Base-by-base conservation (phyloP, 257 asterid genomes). In the Przewalskia tangutica region DNA sequence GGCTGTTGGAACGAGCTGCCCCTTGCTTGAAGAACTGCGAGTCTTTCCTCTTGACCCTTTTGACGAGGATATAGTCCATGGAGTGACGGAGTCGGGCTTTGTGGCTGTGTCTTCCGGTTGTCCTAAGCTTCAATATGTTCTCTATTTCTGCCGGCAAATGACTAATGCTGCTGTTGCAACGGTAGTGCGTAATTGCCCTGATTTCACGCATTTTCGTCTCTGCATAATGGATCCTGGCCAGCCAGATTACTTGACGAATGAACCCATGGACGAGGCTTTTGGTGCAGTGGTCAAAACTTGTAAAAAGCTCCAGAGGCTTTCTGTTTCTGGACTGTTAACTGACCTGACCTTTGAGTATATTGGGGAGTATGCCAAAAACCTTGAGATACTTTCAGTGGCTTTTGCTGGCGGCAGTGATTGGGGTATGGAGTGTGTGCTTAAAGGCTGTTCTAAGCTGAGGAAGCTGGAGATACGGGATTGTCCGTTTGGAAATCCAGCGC, bases 401-500 rank as follows among this genome's bases (percentile, higher is more conserved):
- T 94, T 94, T 82, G 95, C 97, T 56, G 98, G 97, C 23, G 84
- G 89, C 14, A 94, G 93, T 64, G 98, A 94, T 76, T 46, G 88
- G 91, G 98, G 91, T 42, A 94, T 94, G 98, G 92, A 90, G 84
- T 89, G 90, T n/a, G 89, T 94, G 83, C 88, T 94, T 0, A 89
- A 84, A 13, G 97, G 98, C 66, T 93, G 97, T 62, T 90, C 95
- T 20, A 94, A 91, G 90, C 87, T 94, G 83, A 89, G 97, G 86
- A 94, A 93, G 89, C 95, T 94, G 12, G 98, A 94, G 89, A 94
- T 94, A 64, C 83, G 98, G 82, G 98, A 94, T 81, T 89, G 97
- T 73, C 98, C 97, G 3, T 94, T 89, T 27, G 98, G 98, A 10
- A 86, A 94, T 42, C 88, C 85, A 13, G 97, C 97, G 48, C 85